These are phyloP conservation scores for Excoecaria cochinchinensis DNA, from an alignment of 345 rosid species.

Conservation along the genomic window DNA sequence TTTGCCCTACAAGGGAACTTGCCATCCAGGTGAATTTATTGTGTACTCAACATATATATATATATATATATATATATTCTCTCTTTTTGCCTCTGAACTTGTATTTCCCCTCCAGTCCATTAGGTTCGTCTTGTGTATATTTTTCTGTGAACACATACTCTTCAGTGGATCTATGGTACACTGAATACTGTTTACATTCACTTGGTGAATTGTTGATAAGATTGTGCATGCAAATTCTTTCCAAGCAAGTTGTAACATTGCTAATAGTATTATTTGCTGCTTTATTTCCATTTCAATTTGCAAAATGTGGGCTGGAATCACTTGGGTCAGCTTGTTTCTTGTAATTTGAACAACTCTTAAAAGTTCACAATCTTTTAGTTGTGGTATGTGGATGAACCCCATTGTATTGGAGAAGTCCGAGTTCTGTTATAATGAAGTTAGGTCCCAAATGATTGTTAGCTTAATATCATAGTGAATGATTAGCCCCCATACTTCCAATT, in stretches of 20 bases:
- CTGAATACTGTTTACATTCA: background rate
- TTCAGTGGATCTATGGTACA: too few species aligned
- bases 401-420: too few species aligned
- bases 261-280: background rate
- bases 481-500: too few species aligned
- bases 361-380: too few species aligned
- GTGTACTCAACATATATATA: background rate
- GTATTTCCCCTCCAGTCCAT: background rate
- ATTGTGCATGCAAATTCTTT: background rate
- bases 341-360: too few species aligned
- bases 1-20: conserved; percentile 97
- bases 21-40: conserved; percentile 74
- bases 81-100: background rate
- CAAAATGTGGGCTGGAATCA: background rate
- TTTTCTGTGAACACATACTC: too few species aligned
- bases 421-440: too few species aligned
- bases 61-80: too few species aligned
- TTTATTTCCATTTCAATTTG: background rate
- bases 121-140: background rate
- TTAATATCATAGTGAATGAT: too few species aligned
- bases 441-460: too few species aligned
- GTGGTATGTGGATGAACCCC: too few species aligned
- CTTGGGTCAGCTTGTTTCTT: background rate
- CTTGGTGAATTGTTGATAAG: background rate
- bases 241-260: background rate